Percentiles rank a stretch among this genome's conserved stretches.
These are phyloP conservation scores for Flaveria brownii DNA, from an alignment of 129 eudicot genomes.

Conservation along the genomic window DNA sequence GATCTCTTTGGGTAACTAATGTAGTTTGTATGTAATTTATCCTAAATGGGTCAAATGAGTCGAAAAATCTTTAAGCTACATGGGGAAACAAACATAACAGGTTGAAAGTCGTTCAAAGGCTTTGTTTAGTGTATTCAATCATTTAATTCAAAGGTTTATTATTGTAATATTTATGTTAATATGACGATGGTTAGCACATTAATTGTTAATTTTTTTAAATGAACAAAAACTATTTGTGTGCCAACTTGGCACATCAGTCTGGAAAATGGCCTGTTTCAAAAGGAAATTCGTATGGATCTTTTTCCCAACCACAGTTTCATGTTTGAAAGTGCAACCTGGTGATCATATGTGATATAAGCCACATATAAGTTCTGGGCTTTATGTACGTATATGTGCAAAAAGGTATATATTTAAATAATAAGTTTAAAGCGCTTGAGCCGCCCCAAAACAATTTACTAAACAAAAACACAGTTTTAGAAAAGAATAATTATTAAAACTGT, in stretches of 20 bases:
- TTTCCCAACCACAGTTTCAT: not conserved
- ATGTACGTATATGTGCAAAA: not conserved
- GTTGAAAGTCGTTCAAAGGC: not conserved
- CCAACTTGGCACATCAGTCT: not conserved
- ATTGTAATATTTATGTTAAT: not conserved
- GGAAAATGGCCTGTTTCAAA: not conserved
- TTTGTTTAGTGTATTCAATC: not conserved
- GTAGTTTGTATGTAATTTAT: not conserved
- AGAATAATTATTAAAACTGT: not conserved
- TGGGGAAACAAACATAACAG: not conserved
- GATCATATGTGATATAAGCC: not conserved
- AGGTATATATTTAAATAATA: not conserved
- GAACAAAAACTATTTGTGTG: not conserved
- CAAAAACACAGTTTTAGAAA: too few relatives aligned
- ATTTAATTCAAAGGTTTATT: not conserved
- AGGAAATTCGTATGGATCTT: not conserved
- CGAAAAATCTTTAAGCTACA: not conserved
- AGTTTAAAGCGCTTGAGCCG: not conserved
- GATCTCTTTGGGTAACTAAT: not conserved
- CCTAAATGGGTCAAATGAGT: not conserved
- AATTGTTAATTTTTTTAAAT: not conserved
- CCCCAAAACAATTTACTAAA: not conserved
- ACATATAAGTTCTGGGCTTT: not conserved
- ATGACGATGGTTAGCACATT: not conserved
- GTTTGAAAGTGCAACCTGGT: not conserved